Evolutionary conservation across 1,139 yeast species (phyloP), one percentile per base, ranked within the genome.

Genomic region (Yamadazyma mexicana): DNA sequence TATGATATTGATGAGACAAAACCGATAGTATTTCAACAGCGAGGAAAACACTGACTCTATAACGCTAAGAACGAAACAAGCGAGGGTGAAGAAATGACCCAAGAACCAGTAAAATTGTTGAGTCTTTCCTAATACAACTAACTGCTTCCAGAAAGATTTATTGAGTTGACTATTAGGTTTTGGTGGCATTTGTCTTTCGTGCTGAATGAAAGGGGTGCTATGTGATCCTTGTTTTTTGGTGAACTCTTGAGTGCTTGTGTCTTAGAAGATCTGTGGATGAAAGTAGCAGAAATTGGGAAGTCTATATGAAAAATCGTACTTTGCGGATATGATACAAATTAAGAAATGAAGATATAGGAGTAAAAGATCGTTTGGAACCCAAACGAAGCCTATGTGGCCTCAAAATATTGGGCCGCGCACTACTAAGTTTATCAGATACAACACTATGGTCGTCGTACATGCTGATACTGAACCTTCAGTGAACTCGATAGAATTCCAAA

Each of bases 71-170:
- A 56, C 36, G 47, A 72, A 71, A 46, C 61, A 68, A 17, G 61
- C 40, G 2, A 75, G 48, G 5, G 71, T 71, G 17, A 60, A 51
- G 7, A 69, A 63, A 53, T 76, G 79, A 11, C 79, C 77, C 34
- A 74, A 42, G 46, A 69, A 77, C 82, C 82, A 77, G 49, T 73
- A 75, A 50, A 77, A 74, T 50, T 77, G 80, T 28, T 72, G 72
- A 1, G 75, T 65, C 40, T 53, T 59, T 33, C 59, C 50, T 35
- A 70, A 54, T 3, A 20, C 18, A 3, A 37, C 24, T 2, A 48
- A 11, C 22, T 49, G 52, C 16, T 42, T 37, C 3, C 15, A 24
- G 24, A 34, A 17, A 14, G 37, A 16, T 16, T 28, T 34, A 15
- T 34, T 18, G 16, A 30, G 24, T 30, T 30, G 33, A 11, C 4